These are phyloP conservation scores for Debaryomyces nepalensis DNA, from an alignment of 1,139 yeast genomes.

Conservation along the genomic window DNA sequence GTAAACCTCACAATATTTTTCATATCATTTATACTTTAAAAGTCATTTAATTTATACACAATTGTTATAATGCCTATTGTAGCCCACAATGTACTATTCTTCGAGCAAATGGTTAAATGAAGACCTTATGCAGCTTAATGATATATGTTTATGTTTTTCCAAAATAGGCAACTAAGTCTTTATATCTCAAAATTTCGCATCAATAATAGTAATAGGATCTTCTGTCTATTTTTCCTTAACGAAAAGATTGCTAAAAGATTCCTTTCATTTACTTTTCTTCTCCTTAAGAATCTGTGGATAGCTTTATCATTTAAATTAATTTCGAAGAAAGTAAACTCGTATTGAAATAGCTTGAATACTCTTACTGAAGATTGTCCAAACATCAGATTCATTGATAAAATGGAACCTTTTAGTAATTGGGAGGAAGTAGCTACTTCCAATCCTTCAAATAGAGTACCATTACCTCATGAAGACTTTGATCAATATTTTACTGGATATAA, in stretches of 20 bases:
- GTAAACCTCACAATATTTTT: slow-evolving; percentile 1
- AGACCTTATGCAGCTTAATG: slow-evolving; percentile 14
- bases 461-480: slow-evolving; percentile 50
- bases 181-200: slow-evolving; percentile 13
- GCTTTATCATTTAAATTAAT: neutral
- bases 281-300: neutral
- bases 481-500: slow-evolving; percentile 40
- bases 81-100: neutral
- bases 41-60: slow-evolving; percentile 10
- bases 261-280: slow-evolving; percentile 5
- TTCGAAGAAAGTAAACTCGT: slow-evolving; percentile 1
- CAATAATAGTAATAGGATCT: slow-evolving; percentile 19
- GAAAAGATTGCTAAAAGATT: slow-evolving; percentile 9
- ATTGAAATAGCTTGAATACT: slow-evolving; percentile 1
- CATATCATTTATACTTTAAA: slow-evolving; percentile 9
- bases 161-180: slow-evolving; percentile 21
- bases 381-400: slow-evolving; percentile 13
- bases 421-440: slow-evolving; percentile 22
- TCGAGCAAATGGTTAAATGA: slow-evolving; percentile 10
- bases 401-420: slow-evolving; percentile 46
- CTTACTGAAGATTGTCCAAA: slow-evolving; percentile 1
- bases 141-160: slow-evolving; percentile 27
- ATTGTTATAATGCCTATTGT: slow-evolving; percentile 1
- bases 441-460: slow-evolving; percentile 30
- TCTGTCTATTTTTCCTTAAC: slow-evolving; percentile 9